Percentiles rank a stretch among this genome's conserved stretches.
These are phyloP conservation scores for Blepharisma undulans DNA, from an alignment of 169 alveolate genomes.

Conservation along the genomic window DNA sequence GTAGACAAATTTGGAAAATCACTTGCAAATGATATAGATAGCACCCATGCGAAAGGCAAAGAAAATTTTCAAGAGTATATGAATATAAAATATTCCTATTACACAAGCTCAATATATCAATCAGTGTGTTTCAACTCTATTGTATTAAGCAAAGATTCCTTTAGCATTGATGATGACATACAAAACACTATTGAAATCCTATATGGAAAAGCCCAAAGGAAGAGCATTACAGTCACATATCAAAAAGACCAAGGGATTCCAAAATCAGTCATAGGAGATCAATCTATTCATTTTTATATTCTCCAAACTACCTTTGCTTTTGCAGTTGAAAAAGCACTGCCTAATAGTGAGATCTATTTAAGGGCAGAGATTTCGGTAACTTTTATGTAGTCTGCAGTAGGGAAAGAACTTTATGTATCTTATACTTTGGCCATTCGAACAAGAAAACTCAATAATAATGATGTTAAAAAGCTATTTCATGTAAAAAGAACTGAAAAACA, in stretches of 20 bases:
- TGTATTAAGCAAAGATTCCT: not conserved
- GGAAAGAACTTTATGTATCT: not conserved
- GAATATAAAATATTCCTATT: not conserved
- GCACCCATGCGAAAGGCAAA: not conserved
- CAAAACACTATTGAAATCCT: not conserved
- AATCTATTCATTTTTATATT: conserved; percentile 2
- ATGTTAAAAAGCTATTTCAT: not conserved
- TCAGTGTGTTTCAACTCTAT: not conserved
- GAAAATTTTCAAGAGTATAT: not conserved
- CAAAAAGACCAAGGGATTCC: conserved; percentile 34
- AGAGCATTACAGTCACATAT: not conserved
- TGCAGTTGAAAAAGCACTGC: not conserved
- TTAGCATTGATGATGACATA: not conserved
- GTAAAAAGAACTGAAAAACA: not conserved
- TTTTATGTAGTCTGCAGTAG: not conserved
- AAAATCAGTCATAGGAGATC: not conserved
- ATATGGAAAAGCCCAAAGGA: not conserved
- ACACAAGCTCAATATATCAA: not conserved
- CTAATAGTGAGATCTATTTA: not conserved
- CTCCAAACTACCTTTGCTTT: not conserved
- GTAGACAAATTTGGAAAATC: not conserved
- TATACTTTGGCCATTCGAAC: not conserved
- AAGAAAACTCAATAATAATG: not conserved
- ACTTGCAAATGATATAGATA: not conserved
- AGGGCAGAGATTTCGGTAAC: not conserved